Conservation (phyloP, 805 yeast genomes). For the Ogataea trehalophila region DNA sequence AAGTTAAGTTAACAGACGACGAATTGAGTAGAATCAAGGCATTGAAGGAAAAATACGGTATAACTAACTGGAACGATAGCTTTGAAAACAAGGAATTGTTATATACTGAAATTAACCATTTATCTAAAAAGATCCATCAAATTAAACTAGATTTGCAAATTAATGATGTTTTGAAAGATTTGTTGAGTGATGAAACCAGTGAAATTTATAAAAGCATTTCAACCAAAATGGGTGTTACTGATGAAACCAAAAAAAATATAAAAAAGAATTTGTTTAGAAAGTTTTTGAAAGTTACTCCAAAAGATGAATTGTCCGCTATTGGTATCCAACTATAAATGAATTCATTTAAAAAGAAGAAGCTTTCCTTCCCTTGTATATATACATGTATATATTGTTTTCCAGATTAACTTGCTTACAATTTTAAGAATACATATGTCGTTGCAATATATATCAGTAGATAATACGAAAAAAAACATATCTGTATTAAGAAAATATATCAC, state of each 20-base stretch:
- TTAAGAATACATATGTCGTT: too few species aligned
- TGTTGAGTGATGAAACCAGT: constrained; percentile 28
- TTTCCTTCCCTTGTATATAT: constrained; percentile 1
- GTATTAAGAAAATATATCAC: too few species aligned
- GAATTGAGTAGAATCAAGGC: constrained; percentile 34
- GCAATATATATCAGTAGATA: too few species aligned
- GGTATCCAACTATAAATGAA: constrained; percentile 19
- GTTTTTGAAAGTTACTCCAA: constrained; percentile 32
- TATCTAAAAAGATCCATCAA: constrained; percentile 18
- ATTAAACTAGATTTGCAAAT: constrained; percentile 19
- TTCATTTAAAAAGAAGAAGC: background rate
- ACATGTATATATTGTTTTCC: background rate
- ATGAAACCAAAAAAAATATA: constrained; percentile 46
- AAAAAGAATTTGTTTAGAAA: constrained; percentile 72
- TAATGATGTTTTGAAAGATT: constrained; percentile 9
- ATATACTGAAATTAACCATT: constrained; percentile 19
- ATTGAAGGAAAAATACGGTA: constrained; percentile 31
- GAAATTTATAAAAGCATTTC: constrained; percentile 35
- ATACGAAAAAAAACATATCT: too few species aligned
- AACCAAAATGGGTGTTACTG: constrained; percentile 30
- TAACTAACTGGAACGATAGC: constrained; percentile 20
- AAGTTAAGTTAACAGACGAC: constrained; percentile 16
- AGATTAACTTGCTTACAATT: too few species aligned
- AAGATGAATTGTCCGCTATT: constrained; percentile 22
- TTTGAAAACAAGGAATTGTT: constrained; percentile 29